These are phyloP conservation scores for Penicillium crustosum DNA, from an alignment of 2,329 filamentous ascomycete species.

Conservation along the genomic window DNA sequence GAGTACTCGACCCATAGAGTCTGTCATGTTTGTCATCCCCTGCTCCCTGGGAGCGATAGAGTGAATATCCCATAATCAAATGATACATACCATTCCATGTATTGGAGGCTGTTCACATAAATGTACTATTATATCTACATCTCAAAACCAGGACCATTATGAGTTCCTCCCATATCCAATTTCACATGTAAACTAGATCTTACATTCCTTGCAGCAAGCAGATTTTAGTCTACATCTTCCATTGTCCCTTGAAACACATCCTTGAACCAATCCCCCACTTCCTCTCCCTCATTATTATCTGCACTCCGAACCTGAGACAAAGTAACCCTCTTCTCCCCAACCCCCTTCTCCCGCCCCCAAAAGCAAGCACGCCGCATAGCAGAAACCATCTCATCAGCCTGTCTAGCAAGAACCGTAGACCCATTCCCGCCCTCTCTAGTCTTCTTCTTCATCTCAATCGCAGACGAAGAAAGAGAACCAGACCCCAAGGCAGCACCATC, in stretches of 20 bases:
- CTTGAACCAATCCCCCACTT: slow-evolving; percentile 16
- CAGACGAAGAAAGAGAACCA: background rate
- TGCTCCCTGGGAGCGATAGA: background rate
- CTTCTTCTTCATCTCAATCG: background rate
- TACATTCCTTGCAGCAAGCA: too few species aligned
- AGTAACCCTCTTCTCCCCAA: slow-evolving; percentile 40
- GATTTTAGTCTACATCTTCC: slow-evolving; percentile 1
- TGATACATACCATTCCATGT: background rate
- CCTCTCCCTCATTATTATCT: background rate
- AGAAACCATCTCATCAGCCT: slow-evolving; percentile 44
- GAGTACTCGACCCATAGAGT: background rate
- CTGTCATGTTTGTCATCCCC: background rate
- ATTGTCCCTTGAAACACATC: slow-evolving; percentile 11
- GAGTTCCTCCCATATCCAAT: background rate
- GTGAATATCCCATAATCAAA: background rate
- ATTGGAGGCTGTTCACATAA: background rate
- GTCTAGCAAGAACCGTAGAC: slow-evolving; percentile 35
- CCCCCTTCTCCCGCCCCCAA: slow-evolving; percentile 42
- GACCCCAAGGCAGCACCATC: background rate
- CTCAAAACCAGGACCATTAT: background rate
- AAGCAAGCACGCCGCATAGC: slow-evolving; percentile 47
- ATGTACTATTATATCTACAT: background rate
- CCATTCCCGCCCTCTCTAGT: background rate
- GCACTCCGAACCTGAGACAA: background rate
- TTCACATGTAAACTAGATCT: background rate